A percentile compares a stretch with the other conserved stretches of the same genome.
These are phyloP conservation scores for Crepidotus variabilis DNA, from an alignment of 768 basidiomycete genomes.

Conservation along the genomic window DNA sequence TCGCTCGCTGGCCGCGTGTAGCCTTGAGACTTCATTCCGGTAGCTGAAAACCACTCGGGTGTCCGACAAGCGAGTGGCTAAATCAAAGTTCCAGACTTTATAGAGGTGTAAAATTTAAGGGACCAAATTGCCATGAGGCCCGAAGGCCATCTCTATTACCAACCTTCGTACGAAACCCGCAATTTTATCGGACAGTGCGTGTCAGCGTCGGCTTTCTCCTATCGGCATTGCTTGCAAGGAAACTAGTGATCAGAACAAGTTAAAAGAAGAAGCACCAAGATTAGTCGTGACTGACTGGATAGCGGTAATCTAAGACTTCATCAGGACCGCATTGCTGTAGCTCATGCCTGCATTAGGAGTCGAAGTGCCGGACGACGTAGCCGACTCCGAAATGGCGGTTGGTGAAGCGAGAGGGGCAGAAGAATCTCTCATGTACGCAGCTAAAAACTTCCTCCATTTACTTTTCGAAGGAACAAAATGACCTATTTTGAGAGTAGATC, in stretches of 20 bases:
- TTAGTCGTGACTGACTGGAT: not conserved
- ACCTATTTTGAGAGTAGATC: constrained; percentile 36
- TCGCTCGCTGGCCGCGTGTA: not conserved
- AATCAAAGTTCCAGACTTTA: too few relatives aligned
- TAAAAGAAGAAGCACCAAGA: not conserved
- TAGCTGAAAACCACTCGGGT: not conserved
- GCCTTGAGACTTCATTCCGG: not conserved
- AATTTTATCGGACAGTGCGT: not conserved
- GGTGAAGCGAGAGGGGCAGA: constrained; percentile 44
- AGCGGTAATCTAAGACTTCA: constrained; percentile 21
- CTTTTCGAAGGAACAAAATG: constrained; percentile 82
- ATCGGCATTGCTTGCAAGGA: not conserved
- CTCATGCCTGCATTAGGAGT: constrained; percentile 32
- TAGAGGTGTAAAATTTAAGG: not conserved
- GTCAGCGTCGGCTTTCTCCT: not conserved
- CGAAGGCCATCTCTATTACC: too few relatives aligned
- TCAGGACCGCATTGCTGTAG: constrained; percentile 16
- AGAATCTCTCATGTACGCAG: constrained; percentile 59
- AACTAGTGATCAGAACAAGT: too few relatives aligned
- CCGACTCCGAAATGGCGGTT: constrained; percentile 12
- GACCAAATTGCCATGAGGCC: not conserved
- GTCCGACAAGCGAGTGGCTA: too few relatives aligned
- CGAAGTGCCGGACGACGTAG: constrained; percentile 38
- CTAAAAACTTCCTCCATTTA: constrained; percentile 73
- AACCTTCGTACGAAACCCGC: not conserved